Evolutionary conservation across 805 yeast genomes (phyloP), one percentile per base, ranked within the genome.

Genomic region (Pichia manshurica): DNA sequence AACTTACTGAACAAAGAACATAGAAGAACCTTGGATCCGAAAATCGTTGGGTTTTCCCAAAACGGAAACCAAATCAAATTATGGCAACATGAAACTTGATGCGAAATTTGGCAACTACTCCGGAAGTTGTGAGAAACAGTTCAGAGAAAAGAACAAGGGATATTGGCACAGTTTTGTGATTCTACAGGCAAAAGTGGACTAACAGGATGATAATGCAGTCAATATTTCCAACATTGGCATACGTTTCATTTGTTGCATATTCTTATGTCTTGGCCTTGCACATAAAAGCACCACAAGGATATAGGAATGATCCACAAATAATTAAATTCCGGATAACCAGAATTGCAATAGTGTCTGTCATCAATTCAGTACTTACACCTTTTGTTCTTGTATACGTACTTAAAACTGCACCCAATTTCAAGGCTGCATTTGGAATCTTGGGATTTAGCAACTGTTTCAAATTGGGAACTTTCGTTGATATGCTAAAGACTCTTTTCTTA

Each of bases 251-350:
- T 0, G 58, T 77, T 3, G 73, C 84, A 1, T 46, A 65, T 12
- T 63, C 72, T 3, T 80, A 78, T 57, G 83, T 80, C 15, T 55
- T 62, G 3, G 67, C 64, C 25, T 63, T 79, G 15, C 72, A 72
- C 53, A 44, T 64, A 36, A 47, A 45, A 8, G 54, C 60, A 4
- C 50, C 52, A 7, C 8, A 39, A 17, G 57, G 63, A 5, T 49
- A 55, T 13, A 57, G 85, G 31, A 68, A 79, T 57, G 72, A 77
- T 36, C 69, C 71, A 0, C 40, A 17, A 0, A 74, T 78, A 5
- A 68, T 79, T 2, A 52, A 54, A 34, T 63, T 69, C 41, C 62
- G 84, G 25, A 49, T 79, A 8, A 48, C 17, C 4, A 60, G 77
- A 34, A 68, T 76, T 1, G 44, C 63, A 0, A 55, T 71, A 33